Percentiles rank a stretch among this genome's conserved stretches.
phyloP scores from a whole-genome alignment of 352 stramenopile species.

The Phytopythium mirpurense region DNA sequence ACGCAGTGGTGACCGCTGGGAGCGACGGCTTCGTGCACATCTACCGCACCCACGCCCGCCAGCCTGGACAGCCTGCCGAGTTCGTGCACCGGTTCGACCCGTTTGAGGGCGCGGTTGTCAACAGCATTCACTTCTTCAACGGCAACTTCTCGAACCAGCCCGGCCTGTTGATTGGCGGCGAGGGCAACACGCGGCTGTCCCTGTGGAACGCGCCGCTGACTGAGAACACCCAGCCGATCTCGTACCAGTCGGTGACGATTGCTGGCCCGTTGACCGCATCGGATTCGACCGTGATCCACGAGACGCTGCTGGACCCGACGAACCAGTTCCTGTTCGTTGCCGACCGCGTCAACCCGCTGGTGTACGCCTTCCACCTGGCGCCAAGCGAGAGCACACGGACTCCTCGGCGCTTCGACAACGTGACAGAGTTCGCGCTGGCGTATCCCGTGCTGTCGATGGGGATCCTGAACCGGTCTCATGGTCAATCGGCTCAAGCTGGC shows the following conservation, averaged over 20 bases:
- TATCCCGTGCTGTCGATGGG: conserved; percentile 76
- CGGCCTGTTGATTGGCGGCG: conserved; percentile 60
- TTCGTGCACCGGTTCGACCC: conserved; percentile 78
- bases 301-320: conserved; percentile 64
- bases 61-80: conserved; percentile 45
- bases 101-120: conserved; percentile 61
- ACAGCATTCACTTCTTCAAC: conserved; percentile 69
- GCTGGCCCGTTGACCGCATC: conserved; percentile 17
- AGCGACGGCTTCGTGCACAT: conserved; percentile 79
- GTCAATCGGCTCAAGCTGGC: conserved; percentile 27
- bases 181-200: conserved; percentile 58
- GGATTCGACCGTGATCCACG: conserved; percentile 31
- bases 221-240: conserved; percentile 48
- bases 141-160: conserved; percentile 34
- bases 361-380: conserved; percentile 69
- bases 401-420: conserved; percentile 65
- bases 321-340: conserved; percentile 80
- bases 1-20: conserved; percentile 59
- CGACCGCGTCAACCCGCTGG: conserved; percentile 44
- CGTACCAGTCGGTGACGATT: conserved; percentile 63
- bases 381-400: conserved; percentile 24
- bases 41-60: conserved; percentile 49
- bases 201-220: conserved; percentile 54
- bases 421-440: conserved; percentile 74
- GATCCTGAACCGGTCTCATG: conserved; percentile 46